Conservation (phyloP, 768 basidiomycete species). For the Austroboletus eburneus region DNA sequence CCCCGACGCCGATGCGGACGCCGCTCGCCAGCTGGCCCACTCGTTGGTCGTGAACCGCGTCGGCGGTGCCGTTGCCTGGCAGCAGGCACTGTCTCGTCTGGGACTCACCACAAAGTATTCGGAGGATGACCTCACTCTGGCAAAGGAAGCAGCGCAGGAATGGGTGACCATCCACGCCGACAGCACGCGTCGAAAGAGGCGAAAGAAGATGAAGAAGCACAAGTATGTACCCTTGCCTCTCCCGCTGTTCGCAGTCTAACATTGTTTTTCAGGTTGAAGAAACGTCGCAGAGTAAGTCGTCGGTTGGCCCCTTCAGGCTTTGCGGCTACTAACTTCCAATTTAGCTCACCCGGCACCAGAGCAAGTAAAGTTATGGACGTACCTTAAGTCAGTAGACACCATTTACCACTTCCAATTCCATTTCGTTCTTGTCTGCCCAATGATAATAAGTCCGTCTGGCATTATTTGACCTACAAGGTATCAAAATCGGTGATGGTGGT, state of each 20-base stretch:
- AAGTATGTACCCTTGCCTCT: conserved; percentile 56
- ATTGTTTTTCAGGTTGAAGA: conserved; percentile 61
- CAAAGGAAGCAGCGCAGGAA: conserved; percentile 52
- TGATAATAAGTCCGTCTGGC: too few relatives aligned
- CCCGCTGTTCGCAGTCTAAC: conserved; percentile 9
- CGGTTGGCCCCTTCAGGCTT: not conserved
- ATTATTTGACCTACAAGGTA: not conserved
- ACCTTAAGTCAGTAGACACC: conserved; percentile 7
- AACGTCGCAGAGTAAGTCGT: conserved; percentile 75
- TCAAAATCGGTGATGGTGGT: too few relatives aligned
- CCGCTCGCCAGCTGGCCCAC: conserved; percentile 74
- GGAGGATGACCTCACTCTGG: conserved; percentile 47
- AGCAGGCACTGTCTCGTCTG: conserved; percentile 57
- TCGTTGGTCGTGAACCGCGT: conserved; percentile 66
- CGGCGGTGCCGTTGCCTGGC: conserved; percentile 63
- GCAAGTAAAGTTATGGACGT: conserved; percentile 19
- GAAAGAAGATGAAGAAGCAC: conserved; percentile 97
- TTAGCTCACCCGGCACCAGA: conserved; percentile 45
- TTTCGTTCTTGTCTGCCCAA: not conserved
- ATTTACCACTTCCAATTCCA: conserved; percentile 1
- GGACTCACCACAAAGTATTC: conserved; percentile 54
- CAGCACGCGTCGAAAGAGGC: conserved; percentile 78
- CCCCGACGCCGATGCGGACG: conserved; percentile 72
- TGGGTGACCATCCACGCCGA: conserved; percentile 70
- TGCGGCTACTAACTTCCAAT: conserved; percentile 15